Evolutionary conservation across 2,329 filamentous ascomycete genomes (phyloP).

Genomic region (Teratosphaeria epicoccoides): DNA sequence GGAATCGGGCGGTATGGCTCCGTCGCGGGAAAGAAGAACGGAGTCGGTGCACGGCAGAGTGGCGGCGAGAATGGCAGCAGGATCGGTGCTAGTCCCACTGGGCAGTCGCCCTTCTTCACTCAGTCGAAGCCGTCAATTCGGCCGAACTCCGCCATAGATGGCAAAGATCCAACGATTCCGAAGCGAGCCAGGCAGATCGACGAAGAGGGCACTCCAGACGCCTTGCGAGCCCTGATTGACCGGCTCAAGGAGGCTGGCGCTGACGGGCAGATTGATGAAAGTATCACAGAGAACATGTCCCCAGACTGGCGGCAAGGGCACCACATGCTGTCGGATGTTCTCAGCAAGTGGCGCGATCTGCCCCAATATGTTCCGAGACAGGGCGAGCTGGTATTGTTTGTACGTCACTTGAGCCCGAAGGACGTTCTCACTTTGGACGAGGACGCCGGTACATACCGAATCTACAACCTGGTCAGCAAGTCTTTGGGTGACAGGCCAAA

Average conservation of each 20-base stretch:
- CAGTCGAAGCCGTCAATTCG: neutral
- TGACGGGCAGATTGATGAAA: constrained; percentile 31
- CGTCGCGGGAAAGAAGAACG: neutral
- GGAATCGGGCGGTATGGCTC: constrained; percentile 8
- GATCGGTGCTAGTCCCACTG: constrained; percentile 10
- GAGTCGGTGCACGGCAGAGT: neutral
- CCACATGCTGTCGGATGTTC: constrained; percentile 30
- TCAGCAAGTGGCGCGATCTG: constrained; percentile 34
- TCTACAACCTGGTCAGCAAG: constrained; percentile 1
- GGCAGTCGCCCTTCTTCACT: constrained; percentile 4
- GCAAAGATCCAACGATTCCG: neutral
- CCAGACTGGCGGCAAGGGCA: constrained; percentile 48
- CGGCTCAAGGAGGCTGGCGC: constrained; percentile 31
- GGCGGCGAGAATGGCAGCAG: neutral
- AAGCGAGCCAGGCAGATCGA: constrained; percentile 27
- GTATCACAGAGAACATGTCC: constrained; percentile 39
- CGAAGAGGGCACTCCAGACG: constrained; percentile 44
- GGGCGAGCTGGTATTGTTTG: constrained; percentile 49
- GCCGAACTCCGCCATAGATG: neutral
- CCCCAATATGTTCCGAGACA: constrained; percentile 43
- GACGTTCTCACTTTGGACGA: constrained; percentile 25
- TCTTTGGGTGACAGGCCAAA: constrained; percentile 24
- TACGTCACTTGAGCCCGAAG: constrained; percentile 23
- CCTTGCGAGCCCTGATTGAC: constrained; percentile 41
- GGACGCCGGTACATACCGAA: constrained; percentile 13